Evolutionary conservation across 345 rosid genomes (phyloP).

Genomic region (Lepidium sativum): DNA sequence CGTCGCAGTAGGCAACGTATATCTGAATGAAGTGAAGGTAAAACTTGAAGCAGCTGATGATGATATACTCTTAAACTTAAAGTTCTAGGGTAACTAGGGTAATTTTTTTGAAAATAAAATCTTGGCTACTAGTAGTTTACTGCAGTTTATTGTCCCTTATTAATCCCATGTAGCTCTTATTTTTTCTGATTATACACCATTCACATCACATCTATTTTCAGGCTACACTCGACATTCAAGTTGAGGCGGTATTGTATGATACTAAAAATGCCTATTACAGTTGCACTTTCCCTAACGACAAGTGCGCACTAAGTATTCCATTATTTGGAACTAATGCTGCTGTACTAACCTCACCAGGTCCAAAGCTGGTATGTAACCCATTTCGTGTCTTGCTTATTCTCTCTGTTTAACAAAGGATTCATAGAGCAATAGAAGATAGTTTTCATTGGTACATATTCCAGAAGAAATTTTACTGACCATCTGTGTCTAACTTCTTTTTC

Average conservation of each 20-base stretch:
- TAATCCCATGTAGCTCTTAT: not conserved
- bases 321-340: slow-evolving; percentile 56
- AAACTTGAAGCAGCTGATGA: not conserved
- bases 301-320: slow-evolving; percentile 48
- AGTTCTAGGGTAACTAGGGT: not conserved
- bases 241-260: slow-evolving; percentile 56
- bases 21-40: slow-evolving; percentile 74
- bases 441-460: not conserved
- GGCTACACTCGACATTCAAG: slow-evolving; percentile 54
- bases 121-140: not conserved
- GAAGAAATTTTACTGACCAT: not conserved
- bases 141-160: not conserved
- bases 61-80: not conserved
- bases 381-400: not conserved
- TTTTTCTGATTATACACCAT: not conserved
- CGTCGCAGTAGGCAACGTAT: slow-evolving; percentile 71
- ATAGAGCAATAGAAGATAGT: slow-evolving; percentile 2
- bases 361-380: slow-evolving; percentile 39
- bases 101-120: not conserved
- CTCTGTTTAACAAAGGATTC: not conserved
- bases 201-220: slow-evolving; percentile 29
- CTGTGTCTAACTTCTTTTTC: slow-evolving; percentile 2
- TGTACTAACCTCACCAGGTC: slow-evolving; percentile 64
- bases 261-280: slow-evolving; percentile 69
- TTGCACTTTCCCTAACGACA: slow-evolving; percentile 51